Evolutionary conservation across 106 monocot genomes (phyloP), one percentile per base, ranked within the genome.

Genomic region (Xerophyta viscosa): DNA sequence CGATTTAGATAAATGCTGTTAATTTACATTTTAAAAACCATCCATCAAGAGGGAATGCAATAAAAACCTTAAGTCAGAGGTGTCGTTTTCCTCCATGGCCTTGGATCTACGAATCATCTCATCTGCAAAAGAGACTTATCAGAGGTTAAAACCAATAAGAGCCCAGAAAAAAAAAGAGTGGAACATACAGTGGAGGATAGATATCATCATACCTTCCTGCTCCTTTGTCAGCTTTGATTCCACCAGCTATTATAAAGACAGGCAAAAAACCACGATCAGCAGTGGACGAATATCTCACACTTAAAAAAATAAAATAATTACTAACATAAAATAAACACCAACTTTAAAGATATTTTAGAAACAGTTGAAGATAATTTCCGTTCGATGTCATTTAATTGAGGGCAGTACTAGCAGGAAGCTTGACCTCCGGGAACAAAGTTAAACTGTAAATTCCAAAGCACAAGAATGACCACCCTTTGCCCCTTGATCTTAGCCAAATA

Each of bases 61-160:
- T 47, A 59, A 23, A 31, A 77, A 78, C 84, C 78, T 75, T 41
- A 79, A 66, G 31, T 75, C 64, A 54, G 61, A 24, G 27, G 77
- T 94, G 27, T 88, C 88, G 73, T 88, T 57, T 39, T 84, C 62
- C 44, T 94, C 93, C 37, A 67, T 44, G 31, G 93, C 93, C 61
- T 81, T 64, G 17, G 69, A 64, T 65, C 84, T 72, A 11, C 60
- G 73, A 46, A 69, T 61, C 25, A 72, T 70, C 72, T 88, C 88
- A 77, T 84, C 93, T 93, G 33, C 60, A 15, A 68, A 9, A 65
- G 22, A 33, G 11, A 11, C 10, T 10, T 6, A 33, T 33, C 5
- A 57, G 31, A 60, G 45, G 48, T 31, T 53, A 51, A 52, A 37
- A 42, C 33, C 50, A 20, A 48, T 27, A 52, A 51, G 48, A 25